Evolutionary conservation across 2,329 filamentous ascomycete species (phyloP), one percentile per base, ranked within the genome.

Genomic region (Trichoderma koningii): DNA sequence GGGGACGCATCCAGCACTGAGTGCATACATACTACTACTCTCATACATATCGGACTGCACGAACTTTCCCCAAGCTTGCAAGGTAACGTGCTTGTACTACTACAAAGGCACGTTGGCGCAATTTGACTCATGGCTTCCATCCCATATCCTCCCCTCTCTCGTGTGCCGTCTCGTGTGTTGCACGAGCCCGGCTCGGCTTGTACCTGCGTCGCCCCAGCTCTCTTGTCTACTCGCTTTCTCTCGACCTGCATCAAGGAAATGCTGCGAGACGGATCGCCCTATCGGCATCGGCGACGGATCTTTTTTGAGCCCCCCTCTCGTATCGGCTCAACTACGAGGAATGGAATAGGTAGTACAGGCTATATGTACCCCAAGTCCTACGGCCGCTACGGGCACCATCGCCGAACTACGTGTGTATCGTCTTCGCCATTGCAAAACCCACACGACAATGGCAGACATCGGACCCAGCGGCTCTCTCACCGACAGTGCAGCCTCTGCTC

Each of bases 171-270:
- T 44, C n/a, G 41, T 38, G 14, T 17, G 50, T 52, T 30, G 50
- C 30, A 30, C 52, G 44, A 63, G 52, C 51, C 41, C 26, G 34
- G 23, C 28, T 7, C n/a, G 42, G 51, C 45, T 30, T 51, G 63
- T 65, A 61, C 63, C 63, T 65, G 56, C 50, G 51, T 61, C 45
- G 48, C 51, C 21, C 34, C 50, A 42, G 51, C 55, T 28, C 47
- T 42, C 19, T 28, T 55, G 19, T n/a, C 12, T 48, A 7, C 42
- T 34, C 10, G 19, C 10, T 44, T 19, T 55, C 51, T 41, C n/a
- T 47, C 30, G 41, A 38, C 10, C 63, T 65, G 42, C 19, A 60
- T 51, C 26, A 14, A 61, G 55, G 23, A 41, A 51, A n/a, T 48
- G 41, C 53, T 55, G 56, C 55, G 56, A 61, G 56, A 48, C 19